These are phyloP conservation scores for Lasiodiplodia sp. DNA, from an alignment of 2,329 filamentous ascomycete genomes.

Conservation along the genomic window DNA sequence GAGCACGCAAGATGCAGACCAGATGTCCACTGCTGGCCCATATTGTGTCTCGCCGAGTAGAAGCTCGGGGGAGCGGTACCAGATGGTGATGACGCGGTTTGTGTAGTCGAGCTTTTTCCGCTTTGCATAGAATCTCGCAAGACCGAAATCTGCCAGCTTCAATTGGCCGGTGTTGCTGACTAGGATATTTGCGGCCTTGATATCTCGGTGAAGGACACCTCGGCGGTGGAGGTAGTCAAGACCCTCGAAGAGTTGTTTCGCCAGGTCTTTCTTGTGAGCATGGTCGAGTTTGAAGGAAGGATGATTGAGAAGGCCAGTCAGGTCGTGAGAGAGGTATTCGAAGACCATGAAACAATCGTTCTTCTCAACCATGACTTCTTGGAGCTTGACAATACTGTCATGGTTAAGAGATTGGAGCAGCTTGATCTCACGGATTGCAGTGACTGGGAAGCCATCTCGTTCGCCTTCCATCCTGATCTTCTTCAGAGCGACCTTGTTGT, in stretches of 20 bases:
- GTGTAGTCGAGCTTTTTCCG: slow-evolving; percentile 92
- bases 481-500: slow-evolving; percentile 82
- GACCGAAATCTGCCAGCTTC: slow-evolving; percentile 94
- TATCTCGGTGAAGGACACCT: slow-evolving; percentile 95
- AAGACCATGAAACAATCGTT: slow-evolving; percentile 99
- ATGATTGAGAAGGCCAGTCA: slow-evolving; percentile 94
- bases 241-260: slow-evolving; percentile 90
- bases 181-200: slow-evolving; percentile 97
- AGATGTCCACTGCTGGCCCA: slow-evolving; percentile 61
- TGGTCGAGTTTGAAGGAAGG: slow-evolving; percentile 85
- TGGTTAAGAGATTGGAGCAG: slow-evolving; percentile 86
- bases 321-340: slow-evolving; percentile 94
- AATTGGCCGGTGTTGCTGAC: slow-evolving; percentile 88
- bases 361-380: slow-evolving; percentile 96
- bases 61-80: slow-evolving; percentile 55
- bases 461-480: slow-evolving; percentile 94
- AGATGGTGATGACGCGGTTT: slow-evolving; percentile 98
- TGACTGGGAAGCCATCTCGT: slow-evolving; percentile 88
- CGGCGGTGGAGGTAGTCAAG: slow-evolving; percentile 91
- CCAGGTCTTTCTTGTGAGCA: slow-evolving; percentile 90
- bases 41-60: slow-evolving; percentile 33
- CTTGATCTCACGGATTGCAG: slow-evolving; percentile 89
- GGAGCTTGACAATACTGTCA: slow-evolving; percentile 79
- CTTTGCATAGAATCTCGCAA: slow-evolving; percentile 96
- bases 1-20: slow-evolving; percentile 96